Conservation (phyloP, 495 filamentous ascomycete genomes). For the Saxispiralis lemnorum region DNA sequence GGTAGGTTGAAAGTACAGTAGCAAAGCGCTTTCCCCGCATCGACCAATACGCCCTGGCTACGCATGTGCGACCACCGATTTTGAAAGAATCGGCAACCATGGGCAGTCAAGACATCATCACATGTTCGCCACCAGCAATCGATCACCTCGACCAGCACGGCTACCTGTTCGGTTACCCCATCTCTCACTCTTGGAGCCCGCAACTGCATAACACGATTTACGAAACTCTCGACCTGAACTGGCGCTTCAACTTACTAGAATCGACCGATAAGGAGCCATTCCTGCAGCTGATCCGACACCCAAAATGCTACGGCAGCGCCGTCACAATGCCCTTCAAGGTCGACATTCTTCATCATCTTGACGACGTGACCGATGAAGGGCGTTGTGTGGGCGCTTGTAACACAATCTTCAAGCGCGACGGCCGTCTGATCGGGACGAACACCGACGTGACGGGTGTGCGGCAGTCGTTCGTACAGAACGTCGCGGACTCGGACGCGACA, state of each 20-base stretch:
- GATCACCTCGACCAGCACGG: slow-evolving; percentile 30
- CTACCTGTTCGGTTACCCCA: slow-evolving; percentile 41
- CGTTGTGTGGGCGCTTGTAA: slow-evolving; percentile 54
- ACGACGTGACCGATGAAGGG: slow-evolving; percentile 49
- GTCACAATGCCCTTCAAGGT: slow-evolving; percentile 67
- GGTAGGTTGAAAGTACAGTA: no score
- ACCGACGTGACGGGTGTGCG: slow-evolving; percentile 59
- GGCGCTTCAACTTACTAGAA: slow-evolving; percentile 41
- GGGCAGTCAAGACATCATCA: not conserved
- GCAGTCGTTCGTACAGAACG: slow-evolving; percentile 47
- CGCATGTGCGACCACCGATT: no score
- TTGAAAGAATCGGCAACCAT: not conserved
- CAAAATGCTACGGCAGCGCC: slow-evolving; percentile 38
- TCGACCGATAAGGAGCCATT: slow-evolving; percentile 35
- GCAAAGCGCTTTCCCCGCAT: no score
- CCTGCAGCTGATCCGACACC: slow-evolving; percentile 31
- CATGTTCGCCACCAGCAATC: slow-evolving; percentile 2
- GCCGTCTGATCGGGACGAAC: slow-evolving; percentile 48
- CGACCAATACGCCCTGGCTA: no score
- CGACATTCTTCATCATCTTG: slow-evolving; percentile 47
- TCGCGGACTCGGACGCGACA: slow-evolving; percentile 24
- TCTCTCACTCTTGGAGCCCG: slow-evolving; percentile 53
- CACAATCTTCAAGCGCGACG: slow-evolving; percentile 46
- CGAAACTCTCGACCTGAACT: slow-evolving; percentile 37
- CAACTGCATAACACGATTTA: slow-evolving; percentile 51